phyloP scores from a whole-genome alignment of 78 protist species.

The Tieghemostelium lacteum region DNA sequence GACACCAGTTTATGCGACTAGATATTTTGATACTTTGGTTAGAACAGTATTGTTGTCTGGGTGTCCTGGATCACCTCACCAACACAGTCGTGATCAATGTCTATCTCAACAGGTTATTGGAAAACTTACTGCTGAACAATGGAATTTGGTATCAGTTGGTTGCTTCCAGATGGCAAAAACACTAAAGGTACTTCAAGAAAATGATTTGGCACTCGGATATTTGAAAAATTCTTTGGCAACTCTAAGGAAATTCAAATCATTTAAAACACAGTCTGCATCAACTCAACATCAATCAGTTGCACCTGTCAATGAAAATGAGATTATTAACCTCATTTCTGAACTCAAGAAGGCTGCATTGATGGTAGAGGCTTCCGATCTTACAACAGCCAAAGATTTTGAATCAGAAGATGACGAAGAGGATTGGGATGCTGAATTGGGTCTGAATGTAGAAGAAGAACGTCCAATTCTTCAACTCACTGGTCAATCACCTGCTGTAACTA shows the following conservation, averaged over 20 bases:
- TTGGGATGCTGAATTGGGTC: slow-evolving; percentile 82
- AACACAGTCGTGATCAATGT: slow-evolving; percentile 43
- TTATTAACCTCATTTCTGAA: neutral
- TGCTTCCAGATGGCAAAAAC: slow-evolving; percentile 72
- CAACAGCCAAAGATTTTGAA: slow-evolving; percentile 40
- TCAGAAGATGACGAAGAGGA: slow-evolving; percentile 69
- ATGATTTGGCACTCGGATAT: slow-evolving; percentile 34
- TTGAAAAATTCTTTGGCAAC: slow-evolving; percentile 6
- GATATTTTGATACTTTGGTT: slow-evolving; percentile 26
- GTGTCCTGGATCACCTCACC: neutral
- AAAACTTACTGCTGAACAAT: slow-evolving; percentile 27
- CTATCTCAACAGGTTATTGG: neutral
- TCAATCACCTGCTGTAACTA: slow-evolving; percentile 38
- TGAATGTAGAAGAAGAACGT: slow-evolving; percentile 71
- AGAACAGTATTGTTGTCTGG: slow-evolving; percentile 24
- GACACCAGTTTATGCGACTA: slow-evolving; percentile 56
- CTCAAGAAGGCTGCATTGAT: neutral
- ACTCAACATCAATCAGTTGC: slow-evolving; percentile 1
- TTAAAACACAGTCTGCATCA: neutral
- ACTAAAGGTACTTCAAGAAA: slow-evolving; percentile 32
- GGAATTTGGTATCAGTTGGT: slow-evolving; percentile 8
- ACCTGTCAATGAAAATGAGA: neutral
- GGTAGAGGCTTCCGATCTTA: neutral
- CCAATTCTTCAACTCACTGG: slow-evolving; percentile 71
- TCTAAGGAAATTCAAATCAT: neutral